Evolutionary conservation across 1,139 yeast genomes (phyloP), one percentile per base, ranked within the genome.

Genomic region (Candida sanyaensis): DNA sequence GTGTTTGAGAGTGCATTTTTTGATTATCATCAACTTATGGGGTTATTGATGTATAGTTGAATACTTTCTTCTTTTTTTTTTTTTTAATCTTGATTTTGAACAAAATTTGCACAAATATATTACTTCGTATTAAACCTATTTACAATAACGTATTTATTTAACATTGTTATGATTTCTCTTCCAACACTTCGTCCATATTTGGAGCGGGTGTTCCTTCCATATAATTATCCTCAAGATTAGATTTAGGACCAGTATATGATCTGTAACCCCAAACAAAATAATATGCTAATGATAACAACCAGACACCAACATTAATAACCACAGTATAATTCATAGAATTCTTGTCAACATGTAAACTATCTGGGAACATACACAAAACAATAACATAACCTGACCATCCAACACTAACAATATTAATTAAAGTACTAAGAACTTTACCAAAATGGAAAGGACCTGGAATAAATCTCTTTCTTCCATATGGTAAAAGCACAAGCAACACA

Each of bases 361-460:
- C 69, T 1, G 75, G 75, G 60, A 71, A 70, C 79, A 75, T 74
- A 12, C 58, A 57, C 64, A 76, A 57, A 6, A 69, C 57, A 30
- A 77, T 68, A 13, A 67, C 68, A 52, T 59, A 69, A 1, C 48
- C 50, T 24, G 63, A 54, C 73, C 73, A 71, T 5, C 55, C 37
- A n/a, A 60, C 57, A 1, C 73, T 55, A 9, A 58, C 51, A 12
- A 50, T 21, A 49, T 69, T 66, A 13, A 71, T 55, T 8, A 57
- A 43, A 9, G 72, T 73, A 2, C 86, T 80, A 45, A 72, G 57
- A 12, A 64, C 50, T 6, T 67, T 63, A 29, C 91, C 91, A 53
- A 84, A 66, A 61, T 80, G 79, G 59, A 85, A 85, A 6, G 81
- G 77, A 8, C 92, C 92, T 0, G 88, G 88, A 17, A 65, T 70